These are phyloP conservation scores for Neofusicoccum sp. DNA, from an alignment of 2,329 filamentous ascomycete genomes.

Conservation along the genomic window DNA sequence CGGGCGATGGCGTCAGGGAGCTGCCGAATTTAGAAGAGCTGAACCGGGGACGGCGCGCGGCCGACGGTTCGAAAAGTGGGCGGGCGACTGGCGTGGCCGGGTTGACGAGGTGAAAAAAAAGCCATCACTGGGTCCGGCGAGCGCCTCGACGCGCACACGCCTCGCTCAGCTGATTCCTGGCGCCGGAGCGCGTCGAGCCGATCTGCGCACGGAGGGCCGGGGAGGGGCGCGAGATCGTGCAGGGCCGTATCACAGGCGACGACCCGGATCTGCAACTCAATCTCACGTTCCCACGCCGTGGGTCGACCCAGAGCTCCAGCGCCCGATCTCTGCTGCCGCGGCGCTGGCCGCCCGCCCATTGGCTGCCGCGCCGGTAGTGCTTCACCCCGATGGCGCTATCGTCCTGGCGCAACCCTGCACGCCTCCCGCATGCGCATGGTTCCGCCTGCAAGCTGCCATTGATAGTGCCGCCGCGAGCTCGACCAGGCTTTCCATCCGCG, in stretches of 20 bases:
- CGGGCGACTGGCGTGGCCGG: background rate
- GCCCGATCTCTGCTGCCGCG: background rate
- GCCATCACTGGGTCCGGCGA: background rate
- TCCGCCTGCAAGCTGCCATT: background rate
- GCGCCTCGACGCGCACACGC: background rate
- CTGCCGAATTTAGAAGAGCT: background rate
- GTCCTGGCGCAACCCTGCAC: background rate
- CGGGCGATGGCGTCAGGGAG: background rate
- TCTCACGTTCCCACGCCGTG: constrained; percentile 11
- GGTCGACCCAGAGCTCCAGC: background rate
- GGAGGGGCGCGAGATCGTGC: background rate
- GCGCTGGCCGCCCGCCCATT: background rate
- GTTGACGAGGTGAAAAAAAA: background rate
- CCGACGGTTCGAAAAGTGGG: constrained; percentile 2
- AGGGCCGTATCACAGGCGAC: background rate
- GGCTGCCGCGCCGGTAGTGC: constrained; percentile 6
- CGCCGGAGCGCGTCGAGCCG: background rate
- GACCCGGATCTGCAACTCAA: constrained; percentile 12
- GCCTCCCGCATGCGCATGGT: background rate
- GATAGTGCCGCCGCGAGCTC: constrained; percentile 11
- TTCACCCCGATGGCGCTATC: constrained; percentile 6
- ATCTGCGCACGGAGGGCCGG: background rate
- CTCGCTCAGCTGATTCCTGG: background rate
- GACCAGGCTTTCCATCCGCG: background rate
- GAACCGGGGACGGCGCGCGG: background rate